Conservation (phyloP, 331 rosid genomes). For the Malus hybrid region DNA sequence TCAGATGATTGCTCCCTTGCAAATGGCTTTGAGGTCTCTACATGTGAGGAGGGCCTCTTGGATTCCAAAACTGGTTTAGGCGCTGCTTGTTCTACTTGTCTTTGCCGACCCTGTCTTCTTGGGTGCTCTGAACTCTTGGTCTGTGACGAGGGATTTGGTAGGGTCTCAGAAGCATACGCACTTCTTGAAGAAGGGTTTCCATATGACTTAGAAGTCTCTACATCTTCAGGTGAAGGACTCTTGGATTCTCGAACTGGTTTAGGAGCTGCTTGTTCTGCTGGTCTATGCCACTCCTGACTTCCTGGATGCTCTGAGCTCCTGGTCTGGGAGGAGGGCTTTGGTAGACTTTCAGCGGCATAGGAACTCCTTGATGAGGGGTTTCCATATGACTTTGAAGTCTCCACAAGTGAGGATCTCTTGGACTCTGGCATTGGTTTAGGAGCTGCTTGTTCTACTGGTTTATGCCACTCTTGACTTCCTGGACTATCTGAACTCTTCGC, state of each 20-base stretch:
- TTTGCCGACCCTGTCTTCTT: slow-evolving; percentile 16
- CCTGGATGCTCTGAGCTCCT: slow-evolving; percentile 15
- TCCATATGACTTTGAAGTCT: slow-evolving; percentile 19
- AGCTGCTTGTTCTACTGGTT: slow-evolving; percentile 19
- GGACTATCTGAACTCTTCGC: slow-evolving; percentile 13
- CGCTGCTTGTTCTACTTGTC: slow-evolving; percentile 22
- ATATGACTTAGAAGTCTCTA: slow-evolving; percentile 19
- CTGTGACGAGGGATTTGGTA: not conserved
- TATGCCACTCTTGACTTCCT: slow-evolving; percentile 20
- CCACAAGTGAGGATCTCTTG: slow-evolving; percentile 23
- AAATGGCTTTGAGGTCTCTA: slow-evolving; percentile 22
- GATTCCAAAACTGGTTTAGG: slow-evolving; percentile 24
- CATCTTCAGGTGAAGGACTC: slow-evolving; percentile 15
- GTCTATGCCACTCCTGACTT: slow-evolving; percentile 22
- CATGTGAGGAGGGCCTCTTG: slow-evolving; percentile 21
- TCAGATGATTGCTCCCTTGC: slow-evolving; percentile 26
- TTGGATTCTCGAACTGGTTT: slow-evolving; percentile 25
- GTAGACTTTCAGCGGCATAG: slow-evolving; percentile 1
- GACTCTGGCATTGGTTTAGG: slow-evolving; percentile 25
- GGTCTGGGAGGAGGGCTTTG: not conserved
- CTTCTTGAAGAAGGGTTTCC: slow-evolving; percentile 14
- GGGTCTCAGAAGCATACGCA: slow-evolving; percentile 2
- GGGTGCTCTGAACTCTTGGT: slow-evolving; percentile 16
- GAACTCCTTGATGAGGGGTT: not conserved
- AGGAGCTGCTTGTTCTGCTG: slow-evolving; percentile 19